Evolutionary conservation across 805 yeast genomes (phyloP).

Genomic region (Sugiyamaella qingdaonensis): DNA sequence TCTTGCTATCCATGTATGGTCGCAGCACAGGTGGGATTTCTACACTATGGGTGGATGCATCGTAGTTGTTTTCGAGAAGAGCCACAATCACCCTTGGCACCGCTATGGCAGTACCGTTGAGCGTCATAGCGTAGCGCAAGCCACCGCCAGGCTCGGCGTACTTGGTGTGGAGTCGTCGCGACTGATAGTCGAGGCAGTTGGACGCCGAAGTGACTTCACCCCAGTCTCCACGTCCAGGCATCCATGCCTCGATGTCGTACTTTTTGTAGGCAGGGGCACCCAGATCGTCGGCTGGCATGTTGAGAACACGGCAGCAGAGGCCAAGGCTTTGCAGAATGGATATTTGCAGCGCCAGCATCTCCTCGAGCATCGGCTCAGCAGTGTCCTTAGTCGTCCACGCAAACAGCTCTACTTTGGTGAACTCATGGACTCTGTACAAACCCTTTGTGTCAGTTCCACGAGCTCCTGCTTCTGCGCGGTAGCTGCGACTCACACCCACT

Average conservation of each 20-base stretch:
- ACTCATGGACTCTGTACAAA: constrained; percentile 90
- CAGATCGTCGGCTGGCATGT: constrained; percentile 86
- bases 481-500: constrained; percentile 82
- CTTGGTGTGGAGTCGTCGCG: constrained; percentile 73
- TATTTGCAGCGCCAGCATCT: constrained; percentile 60
- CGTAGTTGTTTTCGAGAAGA: constrained; percentile 79
- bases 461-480: constrained; percentile 96
- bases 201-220: constrained; percentile 92
- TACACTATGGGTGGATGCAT: constrained; percentile 50
- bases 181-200: constrained; percentile 87
- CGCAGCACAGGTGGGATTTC: constrained; percentile 64
- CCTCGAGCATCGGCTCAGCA: constrained; percentile 45
- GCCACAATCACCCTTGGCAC: constrained; percentile 89
- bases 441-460: constrained; percentile 92
- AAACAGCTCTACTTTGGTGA: constrained; percentile 89
- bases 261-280: constrained; percentile 93
- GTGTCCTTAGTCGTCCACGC: constrained; percentile 51
- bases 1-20: constrained; percentile 64
- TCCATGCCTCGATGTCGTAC: constrained; percentile 94
- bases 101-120: constrained; percentile 95
- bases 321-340: constrained; percentile 64
- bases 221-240: constrained; percentile 94
- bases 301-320: constrained; percentile 70
- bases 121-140: constrained; percentile 61
- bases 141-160: constrained; percentile 38